A percentile compares a stretch with the other conserved stretches of the same genome.
phyloP scores from a whole-genome alignment of 495 filamentous ascomycete genomes.

The Aspergillus cristatus region DNA sequence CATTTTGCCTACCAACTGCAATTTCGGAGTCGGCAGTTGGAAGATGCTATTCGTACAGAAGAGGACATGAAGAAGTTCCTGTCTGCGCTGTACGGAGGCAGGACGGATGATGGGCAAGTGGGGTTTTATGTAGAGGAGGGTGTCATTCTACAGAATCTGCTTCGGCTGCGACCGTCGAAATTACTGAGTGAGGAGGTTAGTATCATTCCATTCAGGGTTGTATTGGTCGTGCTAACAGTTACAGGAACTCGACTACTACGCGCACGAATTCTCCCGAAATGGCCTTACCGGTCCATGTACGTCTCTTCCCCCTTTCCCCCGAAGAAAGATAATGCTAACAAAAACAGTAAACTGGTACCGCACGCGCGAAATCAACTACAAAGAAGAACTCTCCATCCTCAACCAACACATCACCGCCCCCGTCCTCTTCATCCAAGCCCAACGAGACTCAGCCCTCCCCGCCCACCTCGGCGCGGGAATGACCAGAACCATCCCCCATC shows the following conservation, averaged over 20 bases:
- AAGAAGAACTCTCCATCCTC: constrained; percentile 57
- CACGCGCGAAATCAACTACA: constrained; percentile 57
- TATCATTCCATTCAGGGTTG: constrained; percentile 8
- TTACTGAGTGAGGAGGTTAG: constrained; percentile 52
- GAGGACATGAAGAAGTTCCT: constrained; percentile 59
- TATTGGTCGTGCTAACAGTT: constrained; percentile 5
- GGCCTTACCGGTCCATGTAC: constrained; percentile 69
- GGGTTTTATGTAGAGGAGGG: constrained; percentile 49
- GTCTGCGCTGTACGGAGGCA: constrained; percentile 57
- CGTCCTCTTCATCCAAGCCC: constrained; percentile 63
- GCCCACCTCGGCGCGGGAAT: constrained; percentile 58
- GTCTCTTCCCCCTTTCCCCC: constrained; percentile 8
- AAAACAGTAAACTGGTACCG: constrained; percentile 72
- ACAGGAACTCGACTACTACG: constrained; percentile 69
- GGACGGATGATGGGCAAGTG: constrained; percentile 40
- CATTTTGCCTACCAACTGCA: constrained; percentile 80
- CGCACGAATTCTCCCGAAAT: constrained; percentile 54
- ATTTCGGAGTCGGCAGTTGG: constrained; percentile 56
- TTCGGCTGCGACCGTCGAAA: constrained; percentile 34
- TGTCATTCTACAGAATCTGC: constrained; percentile 45
- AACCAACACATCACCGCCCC: constrained; percentile 52
- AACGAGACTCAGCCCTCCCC: constrained; percentile 57
- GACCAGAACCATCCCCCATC: constrained; percentile 50
- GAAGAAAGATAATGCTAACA: not conserved
- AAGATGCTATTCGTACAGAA: constrained; percentile 44